Percentiles rank a stretch among this genome's conserved stretches.
phyloP scores from a whole-genome alignment of 2,329 filamentous ascomycete genomes.

The Dryadomyces sulphureus region DNA sequence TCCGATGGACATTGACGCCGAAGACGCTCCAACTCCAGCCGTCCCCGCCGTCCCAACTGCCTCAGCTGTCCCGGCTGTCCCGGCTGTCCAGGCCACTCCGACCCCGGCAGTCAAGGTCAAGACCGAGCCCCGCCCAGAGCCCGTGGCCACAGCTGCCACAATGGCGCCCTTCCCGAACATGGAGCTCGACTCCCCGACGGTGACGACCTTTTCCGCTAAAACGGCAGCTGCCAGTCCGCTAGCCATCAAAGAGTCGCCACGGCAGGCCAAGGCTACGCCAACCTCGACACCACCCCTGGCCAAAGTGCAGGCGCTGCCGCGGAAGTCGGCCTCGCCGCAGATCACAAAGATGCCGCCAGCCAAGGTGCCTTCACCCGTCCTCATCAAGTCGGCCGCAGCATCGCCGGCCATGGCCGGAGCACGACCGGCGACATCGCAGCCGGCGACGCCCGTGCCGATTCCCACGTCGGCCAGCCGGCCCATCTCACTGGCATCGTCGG shows the following conservation, averaged over 20 bases:
- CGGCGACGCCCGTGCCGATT: constrained; percentile 1
- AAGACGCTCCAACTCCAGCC: constrained; percentile 3
- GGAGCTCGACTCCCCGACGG: constrained; percentile 27
- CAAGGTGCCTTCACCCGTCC: constrained; percentile 5
- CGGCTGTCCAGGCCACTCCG: no score
- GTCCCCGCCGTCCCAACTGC: no score
- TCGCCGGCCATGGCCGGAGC: constrained; percentile 6
- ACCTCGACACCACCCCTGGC: constrained; percentile 8
- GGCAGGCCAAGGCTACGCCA: constrained; percentile 5
- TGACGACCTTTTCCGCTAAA: neutral
- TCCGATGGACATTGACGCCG: constrained; percentile 18
- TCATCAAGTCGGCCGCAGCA: constrained; percentile 5
- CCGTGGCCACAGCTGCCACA: neutral
- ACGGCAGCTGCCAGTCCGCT: constrained; percentile 3
- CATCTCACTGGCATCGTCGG: constrained; percentile 6
- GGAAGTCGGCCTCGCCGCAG: constrained; percentile 6
- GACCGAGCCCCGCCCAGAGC: constrained; percentile 18
- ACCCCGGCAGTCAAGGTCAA: constrained; percentile 18
- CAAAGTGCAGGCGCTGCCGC: neutral
- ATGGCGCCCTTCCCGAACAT: constrained; percentile 43
- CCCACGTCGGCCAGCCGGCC: constrained; percentile 3
- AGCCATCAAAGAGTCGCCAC: constrained; percentile 9
- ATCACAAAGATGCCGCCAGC: constrained; percentile 4
- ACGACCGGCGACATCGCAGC: constrained; percentile 12
- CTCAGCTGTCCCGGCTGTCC: no score